A percentile compares a stretch with the other conserved stretches of the same genome.
Evolutionary conservation across 2,329 filamentous ascomycete genomes (phyloP).

Genomic region (Penicillium sp.): DNA sequence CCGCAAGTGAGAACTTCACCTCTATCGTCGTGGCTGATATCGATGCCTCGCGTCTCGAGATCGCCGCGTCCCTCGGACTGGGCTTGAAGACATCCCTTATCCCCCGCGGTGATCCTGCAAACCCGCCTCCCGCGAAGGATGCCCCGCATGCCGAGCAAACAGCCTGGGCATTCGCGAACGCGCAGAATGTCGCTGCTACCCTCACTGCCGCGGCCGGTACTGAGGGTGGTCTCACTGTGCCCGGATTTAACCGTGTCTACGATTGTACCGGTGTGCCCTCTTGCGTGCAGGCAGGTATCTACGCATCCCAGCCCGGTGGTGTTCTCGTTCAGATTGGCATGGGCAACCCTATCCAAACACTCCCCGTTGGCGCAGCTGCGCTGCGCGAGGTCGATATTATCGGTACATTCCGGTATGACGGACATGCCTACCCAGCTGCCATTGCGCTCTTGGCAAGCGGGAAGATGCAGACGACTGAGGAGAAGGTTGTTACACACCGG

Average conservation of each 20-base stretch:
- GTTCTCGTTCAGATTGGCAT: conserved; percentile 58
- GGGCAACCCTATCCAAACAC: conserved; percentile 56
- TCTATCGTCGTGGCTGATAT: conserved; percentile 63
- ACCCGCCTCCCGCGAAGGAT: conserved; percentile 32
- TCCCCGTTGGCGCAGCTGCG: conserved; percentile 56
- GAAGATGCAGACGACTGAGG: conserved; percentile 49
- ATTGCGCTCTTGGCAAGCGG: conserved; percentile 55
- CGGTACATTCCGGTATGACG: conserved; percentile 58
- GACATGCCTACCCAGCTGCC: conserved; percentile 54
- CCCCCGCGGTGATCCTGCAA: conserved; percentile 29
- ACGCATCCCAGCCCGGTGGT: conserved; percentile 49
- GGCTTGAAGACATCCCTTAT: conserved; percentile 40
- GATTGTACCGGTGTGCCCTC: conserved; percentile 49
- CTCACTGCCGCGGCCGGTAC: conserved; percentile 26
- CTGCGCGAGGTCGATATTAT: conserved; percentile 58
- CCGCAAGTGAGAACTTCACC: conserved; percentile 53
- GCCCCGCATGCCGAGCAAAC: conserved; percentile 35
- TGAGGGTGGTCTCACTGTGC: conserved; percentile 17
- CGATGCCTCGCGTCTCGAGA: conserved; percentile 56
- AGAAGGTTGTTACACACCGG: conserved; percentile 56
- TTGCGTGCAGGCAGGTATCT: conserved; percentile 48
- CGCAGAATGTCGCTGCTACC: conserved; percentile 35
- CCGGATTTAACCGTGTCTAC: conserved; percentile 46
- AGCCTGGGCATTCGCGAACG: conserved; percentile 34
- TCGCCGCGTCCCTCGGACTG: conserved; percentile 47